Evolutionary conservation across 2,329 filamentous ascomycete genomes (phyloP).

Genomic region (Apiospora saccharicola): DNA sequence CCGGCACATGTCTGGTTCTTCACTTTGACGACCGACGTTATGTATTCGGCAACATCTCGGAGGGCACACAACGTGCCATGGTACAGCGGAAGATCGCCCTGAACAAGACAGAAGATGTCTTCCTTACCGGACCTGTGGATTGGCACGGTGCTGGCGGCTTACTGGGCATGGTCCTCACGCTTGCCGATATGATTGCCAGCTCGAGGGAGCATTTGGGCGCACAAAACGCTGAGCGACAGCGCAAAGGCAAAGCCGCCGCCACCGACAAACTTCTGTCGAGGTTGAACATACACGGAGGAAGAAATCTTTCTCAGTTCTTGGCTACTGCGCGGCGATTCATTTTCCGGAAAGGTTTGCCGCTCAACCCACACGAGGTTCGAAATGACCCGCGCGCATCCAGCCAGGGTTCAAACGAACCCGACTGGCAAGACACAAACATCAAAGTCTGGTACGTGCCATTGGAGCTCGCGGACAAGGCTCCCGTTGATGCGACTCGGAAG

Average conservation of each 20-base stretch:
- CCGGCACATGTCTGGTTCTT: slow-evolving; percentile 78
- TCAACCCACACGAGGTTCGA: slow-evolving; percentile 74
- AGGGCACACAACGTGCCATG: slow-evolving; percentile 84
- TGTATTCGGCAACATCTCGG: slow-evolving; percentile 80
- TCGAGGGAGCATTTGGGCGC: slow-evolving; percentile 50
- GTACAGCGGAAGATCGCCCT: slow-evolving; percentile 72
- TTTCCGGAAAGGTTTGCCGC: slow-evolving; percentile 81
- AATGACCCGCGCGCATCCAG: slow-evolving; percentile 48
- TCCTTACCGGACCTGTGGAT: slow-evolving; percentile 78
- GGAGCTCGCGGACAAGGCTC: slow-evolving; percentile 37
- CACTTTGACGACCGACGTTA: slow-evolving; percentile 86
- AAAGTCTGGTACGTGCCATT: slow-evolving; percentile 85
- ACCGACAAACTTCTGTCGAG: slow-evolving; percentile 38
- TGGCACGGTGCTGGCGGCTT: slow-evolving; percentile 84
- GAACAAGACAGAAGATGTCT: slow-evolving; percentile 75
- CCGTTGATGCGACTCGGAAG: slow-evolving; percentile 41
- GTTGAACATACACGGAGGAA: slow-evolving; percentile 78
- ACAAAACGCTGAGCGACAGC: slow-evolving; percentile 49
- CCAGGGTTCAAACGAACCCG: slow-evolving; percentile 62
- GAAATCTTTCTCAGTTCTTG: slow-evolving; percentile 80
- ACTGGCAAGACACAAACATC: slow-evolving; percentile 79
- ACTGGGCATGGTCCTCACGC: slow-evolving; percentile 82
- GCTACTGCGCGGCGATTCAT: slow-evolving; percentile 87
- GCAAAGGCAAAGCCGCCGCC: slow-evolving; percentile 38
- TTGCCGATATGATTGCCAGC: slow-evolving; percentile 71